Percentiles rank a stretch among this genome's conserved stretches.
Conservation (phyloP, 176 grass and related monocot species). For the Triticum aestivum region DNA sequence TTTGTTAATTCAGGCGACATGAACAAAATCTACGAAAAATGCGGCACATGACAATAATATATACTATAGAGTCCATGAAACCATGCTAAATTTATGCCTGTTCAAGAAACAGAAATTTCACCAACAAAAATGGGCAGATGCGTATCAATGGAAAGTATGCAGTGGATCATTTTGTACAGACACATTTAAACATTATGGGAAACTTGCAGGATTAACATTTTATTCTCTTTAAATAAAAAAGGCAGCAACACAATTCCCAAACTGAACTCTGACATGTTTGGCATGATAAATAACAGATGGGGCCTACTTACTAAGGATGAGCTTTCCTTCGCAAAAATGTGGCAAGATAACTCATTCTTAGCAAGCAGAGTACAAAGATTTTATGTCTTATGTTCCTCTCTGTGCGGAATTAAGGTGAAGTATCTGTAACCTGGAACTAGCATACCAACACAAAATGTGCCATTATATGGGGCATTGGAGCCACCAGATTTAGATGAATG, state of each 20-base stretch:
- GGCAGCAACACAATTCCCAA: not conserved
- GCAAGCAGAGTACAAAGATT: not conserved
- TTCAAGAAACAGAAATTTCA: constrained; percentile 3
- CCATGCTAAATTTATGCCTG: not conserved
- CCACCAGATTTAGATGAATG: not conserved
- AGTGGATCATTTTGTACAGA: not conserved
- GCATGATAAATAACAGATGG: not conserved
- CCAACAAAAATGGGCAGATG: not conserved
- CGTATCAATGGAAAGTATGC: not conserved
- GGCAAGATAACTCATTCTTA: not conserved
- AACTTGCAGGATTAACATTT: not conserved
- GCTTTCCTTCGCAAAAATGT: not conserved
- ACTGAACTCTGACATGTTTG: not conserved
- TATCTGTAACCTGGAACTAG: not conserved
- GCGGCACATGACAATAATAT: not conserved
- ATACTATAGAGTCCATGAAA: not conserved
- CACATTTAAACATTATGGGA: not conserved
- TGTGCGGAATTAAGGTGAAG: not conserved
- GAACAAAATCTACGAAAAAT: constrained; percentile 12
- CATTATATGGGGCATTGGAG: not conserved
- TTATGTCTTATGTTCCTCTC: not conserved
- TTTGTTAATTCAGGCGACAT: not conserved
- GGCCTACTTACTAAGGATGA: not conserved
- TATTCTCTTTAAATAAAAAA: not conserved
- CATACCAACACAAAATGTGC: not conserved